These are phyloP conservation scores for Umbelopsis sp. DNA, from an alignment of 192 early-diverging fungal species.

Conservation along the genomic window DNA sequence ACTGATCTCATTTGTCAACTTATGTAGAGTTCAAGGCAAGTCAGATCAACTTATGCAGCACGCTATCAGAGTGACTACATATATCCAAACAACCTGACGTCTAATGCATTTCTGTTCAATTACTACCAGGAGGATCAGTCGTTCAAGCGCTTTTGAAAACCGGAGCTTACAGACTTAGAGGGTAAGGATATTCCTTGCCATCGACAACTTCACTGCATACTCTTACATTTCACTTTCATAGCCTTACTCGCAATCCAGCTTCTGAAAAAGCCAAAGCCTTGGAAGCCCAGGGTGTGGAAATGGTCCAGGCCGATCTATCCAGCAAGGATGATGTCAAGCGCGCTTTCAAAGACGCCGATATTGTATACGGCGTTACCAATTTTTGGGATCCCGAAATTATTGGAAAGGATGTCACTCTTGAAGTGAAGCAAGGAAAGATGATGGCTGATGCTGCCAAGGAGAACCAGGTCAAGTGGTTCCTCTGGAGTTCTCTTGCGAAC, in stretches of 20 bases:
- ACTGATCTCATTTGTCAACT: background rate
- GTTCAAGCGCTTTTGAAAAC: background rate
- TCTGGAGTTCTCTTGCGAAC: background rate
- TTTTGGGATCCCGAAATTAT: constrained; percentile 20
- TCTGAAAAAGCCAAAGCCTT: background rate
- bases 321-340: background rate
- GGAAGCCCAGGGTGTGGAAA: constrained; percentile 4
- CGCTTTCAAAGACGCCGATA: constrained; percentile 9
- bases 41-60: background rate
- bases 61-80: background rate
- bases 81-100: background rate
- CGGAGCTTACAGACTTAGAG: constrained; percentile 8
- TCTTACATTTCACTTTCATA: background rate
- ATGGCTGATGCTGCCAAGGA: constrained; percentile 15
- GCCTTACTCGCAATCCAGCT: constrained; percentile 7
- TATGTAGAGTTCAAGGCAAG: background rate
- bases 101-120: background rate
- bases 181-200: background rate
- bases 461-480: background rate
- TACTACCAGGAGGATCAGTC: background rate
- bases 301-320: background rate
- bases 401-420: background rate
- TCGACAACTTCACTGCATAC: background rate
- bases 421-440: constrained; percentile 16
- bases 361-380: constrained; percentile 12